Evolutionary conservation across 441 rosid species (phyloP).

Genomic region (Adansonia grandidieri): DNA sequence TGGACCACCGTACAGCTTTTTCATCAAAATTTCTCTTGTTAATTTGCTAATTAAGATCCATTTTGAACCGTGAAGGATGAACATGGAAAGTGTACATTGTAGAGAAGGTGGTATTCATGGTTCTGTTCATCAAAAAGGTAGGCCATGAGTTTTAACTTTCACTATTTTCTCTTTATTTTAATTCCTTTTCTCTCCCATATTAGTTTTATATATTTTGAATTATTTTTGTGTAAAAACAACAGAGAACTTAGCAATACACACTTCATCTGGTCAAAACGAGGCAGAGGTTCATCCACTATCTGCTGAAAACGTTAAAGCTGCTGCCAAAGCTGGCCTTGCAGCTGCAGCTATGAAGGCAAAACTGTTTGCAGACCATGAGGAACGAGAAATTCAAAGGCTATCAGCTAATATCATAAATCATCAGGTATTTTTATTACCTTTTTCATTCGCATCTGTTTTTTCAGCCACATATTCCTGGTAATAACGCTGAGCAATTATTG

Average conservation of each 20-base stretch:
- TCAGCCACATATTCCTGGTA: not conserved
- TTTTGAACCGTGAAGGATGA: constrained; percentile 52
- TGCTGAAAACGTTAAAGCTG: constrained; percentile 69
- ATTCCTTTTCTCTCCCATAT: constrained; percentile 15
- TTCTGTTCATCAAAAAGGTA: constrained; percentile 62
- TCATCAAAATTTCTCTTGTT: not conserved
- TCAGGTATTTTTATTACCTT: constrained; percentile 53
- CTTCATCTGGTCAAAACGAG: constrained; percentile 56
- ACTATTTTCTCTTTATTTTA: not conserved
- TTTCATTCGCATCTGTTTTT: not conserved
- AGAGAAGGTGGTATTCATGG: constrained; percentile 59
- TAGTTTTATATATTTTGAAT: constrained; percentile 10
- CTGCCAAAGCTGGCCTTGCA: constrained; percentile 84
- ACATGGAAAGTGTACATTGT: constrained; percentile 50
- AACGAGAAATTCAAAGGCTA: constrained; percentile 93
- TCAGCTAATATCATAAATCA: constrained; percentile 92
- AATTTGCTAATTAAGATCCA: not conserved
- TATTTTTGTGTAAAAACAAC: constrained; percentile 31
- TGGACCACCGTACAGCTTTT: not conserved
- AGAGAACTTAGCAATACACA: constrained; percentile 43
- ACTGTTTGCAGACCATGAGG: constrained; percentile 97
- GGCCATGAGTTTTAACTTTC: constrained; percentile 6
- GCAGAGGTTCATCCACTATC: constrained; percentile 53
- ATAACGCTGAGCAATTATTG: not conserved
- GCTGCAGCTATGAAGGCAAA: constrained; percentile 95